These are phyloP conservation scores for Lactarius akahatsu DNA, from an alignment of 768 basidiomycete species.

Conservation along the genomic window DNA sequence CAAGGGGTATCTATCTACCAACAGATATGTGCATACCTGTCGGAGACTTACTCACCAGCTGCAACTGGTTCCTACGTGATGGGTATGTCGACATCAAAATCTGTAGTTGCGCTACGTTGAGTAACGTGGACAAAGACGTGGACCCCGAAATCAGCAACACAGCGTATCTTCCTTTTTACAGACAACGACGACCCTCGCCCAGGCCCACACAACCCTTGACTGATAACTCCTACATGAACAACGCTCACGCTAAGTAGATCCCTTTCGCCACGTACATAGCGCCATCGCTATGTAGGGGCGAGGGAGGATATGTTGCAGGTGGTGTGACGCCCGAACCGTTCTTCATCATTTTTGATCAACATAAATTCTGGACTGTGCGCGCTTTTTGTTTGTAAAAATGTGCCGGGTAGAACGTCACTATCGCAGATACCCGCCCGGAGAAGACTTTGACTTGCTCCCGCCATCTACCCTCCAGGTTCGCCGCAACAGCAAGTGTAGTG, in stretches of 20 bases:
- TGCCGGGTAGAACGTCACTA: constrained; percentile 49
- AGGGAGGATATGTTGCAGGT: constrained; percentile 32
- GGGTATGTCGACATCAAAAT: no score
- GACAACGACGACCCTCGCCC: constrained; percentile 80
- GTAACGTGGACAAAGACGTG: no score
- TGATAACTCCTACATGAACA: constrained; percentile 67
- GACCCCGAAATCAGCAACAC: constrained; percentile 78
- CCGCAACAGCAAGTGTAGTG: no score
- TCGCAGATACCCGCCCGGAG: constrained; percentile 54
- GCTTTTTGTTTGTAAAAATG: no score
- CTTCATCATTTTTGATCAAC: no score
- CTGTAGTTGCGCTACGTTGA: no score
- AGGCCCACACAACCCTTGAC: constrained; percentile 45
- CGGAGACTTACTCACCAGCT: no score
- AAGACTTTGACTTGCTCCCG: constrained; percentile 50
- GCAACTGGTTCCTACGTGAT: no score
- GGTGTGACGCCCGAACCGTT: no score
- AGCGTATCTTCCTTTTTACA: constrained; percentile 90
- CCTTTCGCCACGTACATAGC: neutral
- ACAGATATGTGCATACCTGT: no score
- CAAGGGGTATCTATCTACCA: no score
- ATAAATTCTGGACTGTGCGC: no score
- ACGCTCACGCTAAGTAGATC: constrained; percentile 56
- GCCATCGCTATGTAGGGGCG: neutral
- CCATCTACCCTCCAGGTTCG: constrained; percentile 40